Conservation (phyloP, 495 filamentous ascomycete genomes). For the Cairneyella variabilis region DNA sequence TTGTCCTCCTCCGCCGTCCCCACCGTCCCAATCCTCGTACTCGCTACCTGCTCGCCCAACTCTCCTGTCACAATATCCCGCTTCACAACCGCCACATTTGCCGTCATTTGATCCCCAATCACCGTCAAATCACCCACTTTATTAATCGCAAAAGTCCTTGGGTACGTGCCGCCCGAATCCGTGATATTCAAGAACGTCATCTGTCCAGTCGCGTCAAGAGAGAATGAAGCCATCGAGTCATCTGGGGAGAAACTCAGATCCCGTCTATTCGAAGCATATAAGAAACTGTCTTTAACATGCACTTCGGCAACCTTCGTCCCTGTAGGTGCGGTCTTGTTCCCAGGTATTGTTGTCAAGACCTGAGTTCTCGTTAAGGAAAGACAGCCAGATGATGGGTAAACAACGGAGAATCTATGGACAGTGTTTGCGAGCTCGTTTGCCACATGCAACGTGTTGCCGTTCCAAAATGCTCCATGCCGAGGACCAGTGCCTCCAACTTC, state of each 20-base stretch:
- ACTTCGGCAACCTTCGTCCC: slow-evolving; percentile 57
- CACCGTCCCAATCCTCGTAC: slow-evolving; percentile 10
- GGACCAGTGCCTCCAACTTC: slow-evolving; percentile 54
- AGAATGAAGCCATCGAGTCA: slow-evolving; percentile 27
- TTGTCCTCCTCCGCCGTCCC: slow-evolving; percentile 13
- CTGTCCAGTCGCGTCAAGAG: slow-evolving; percentile 42
- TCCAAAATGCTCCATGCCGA: slow-evolving; percentile 60
- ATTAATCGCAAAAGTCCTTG: slow-evolving; percentile 64
- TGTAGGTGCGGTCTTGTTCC: slow-evolving; percentile 25
- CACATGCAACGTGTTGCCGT: slow-evolving; percentile 49
- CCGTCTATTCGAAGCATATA: slow-evolving; percentile 37
- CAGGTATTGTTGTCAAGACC: slow-evolving; percentile 41
- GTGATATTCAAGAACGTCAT: slow-evolving; percentile 46
- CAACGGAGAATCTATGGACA: slow-evolving; percentile 54
- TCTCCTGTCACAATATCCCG: slow-evolving; percentile 52
- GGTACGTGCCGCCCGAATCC: slow-evolving; percentile 53
- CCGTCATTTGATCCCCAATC: slow-evolving; percentile 55
- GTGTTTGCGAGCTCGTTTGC: slow-evolving; percentile 59
- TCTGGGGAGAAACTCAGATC: slow-evolving; percentile 39
- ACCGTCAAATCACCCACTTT: slow-evolving; percentile 56
- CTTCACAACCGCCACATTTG: slow-evolving; percentile 56
- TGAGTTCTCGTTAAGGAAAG: slow-evolving; percentile 43
- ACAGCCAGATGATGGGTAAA: slow-evolving; percentile 42
- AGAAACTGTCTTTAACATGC: slow-evolving; percentile 49
- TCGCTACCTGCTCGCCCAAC: slow-evolving; percentile 30